phyloP scores from a whole-genome alignment of 441 rosid species.

The Adansonia madagascariensis region DNA sequence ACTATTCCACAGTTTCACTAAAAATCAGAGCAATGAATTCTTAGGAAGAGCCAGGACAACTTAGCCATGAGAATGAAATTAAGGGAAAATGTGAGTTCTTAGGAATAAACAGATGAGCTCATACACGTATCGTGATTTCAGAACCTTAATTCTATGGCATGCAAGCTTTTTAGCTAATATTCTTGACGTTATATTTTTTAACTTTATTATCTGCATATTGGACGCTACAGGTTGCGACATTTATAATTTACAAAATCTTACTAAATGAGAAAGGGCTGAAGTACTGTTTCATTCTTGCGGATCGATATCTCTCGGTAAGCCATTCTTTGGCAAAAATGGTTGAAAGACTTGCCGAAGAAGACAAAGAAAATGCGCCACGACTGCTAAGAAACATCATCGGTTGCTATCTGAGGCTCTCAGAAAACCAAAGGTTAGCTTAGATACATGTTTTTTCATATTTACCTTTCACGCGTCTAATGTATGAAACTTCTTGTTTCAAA shows the following conservation, averaged over 20 bases:
- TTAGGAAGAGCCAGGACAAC: neutral
- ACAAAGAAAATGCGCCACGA: conserved; percentile 24
- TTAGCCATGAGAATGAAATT: neutral
- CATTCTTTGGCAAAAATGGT: conserved; percentile 36
- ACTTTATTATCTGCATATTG: neutral
- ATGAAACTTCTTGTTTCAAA: conserved; percentile 6
- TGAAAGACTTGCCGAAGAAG: conserved; percentile 24
- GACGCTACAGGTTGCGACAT: conserved; percentile 43
- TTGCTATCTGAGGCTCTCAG: conserved; percentile 47
- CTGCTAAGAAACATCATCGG: conserved; percentile 39
- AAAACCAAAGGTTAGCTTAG: conserved; percentile 42
- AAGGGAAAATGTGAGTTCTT: neutral
- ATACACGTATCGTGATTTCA: neutral
- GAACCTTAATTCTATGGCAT: neutral
- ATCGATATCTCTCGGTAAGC: conserved; percentile 36
- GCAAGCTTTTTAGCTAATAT: neutral
- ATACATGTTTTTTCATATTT: neutral
- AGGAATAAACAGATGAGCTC: neutral
- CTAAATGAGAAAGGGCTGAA: conserved; percentile 42
- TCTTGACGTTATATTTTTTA: neutral
- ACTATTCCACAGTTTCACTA: neutral
- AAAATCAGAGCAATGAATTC: neutral
- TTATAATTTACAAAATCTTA: conserved; percentile 42
- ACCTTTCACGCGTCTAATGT: neutral
- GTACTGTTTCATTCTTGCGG: conserved; percentile 45